Conservation (phyloP, 169 alveolate species). For the Cyclospora cayetanensis region DNA sequence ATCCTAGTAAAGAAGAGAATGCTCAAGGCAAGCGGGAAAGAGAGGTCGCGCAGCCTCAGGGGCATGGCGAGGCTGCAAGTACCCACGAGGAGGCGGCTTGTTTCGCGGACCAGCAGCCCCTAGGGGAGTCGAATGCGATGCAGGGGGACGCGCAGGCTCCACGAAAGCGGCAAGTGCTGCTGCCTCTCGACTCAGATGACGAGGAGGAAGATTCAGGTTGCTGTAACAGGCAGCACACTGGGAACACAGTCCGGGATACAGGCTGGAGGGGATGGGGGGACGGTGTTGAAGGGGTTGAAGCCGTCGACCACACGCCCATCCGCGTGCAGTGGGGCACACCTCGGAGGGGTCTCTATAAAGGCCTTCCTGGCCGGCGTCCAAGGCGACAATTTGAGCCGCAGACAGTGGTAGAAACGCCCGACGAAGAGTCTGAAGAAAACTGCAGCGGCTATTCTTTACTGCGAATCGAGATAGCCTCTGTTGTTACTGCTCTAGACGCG, state of each 20-base stretch:
- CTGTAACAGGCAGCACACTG: neutral
- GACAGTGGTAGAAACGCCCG: neutral
- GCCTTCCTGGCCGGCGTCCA: neutral
- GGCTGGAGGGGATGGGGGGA: neutral
- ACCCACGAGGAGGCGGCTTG: neutral
- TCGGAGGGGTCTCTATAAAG: neutral
- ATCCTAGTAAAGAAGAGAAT: neutral
- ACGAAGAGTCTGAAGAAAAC: neutral
- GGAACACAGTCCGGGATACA: neutral
- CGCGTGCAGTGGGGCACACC: constrained; percentile 9
- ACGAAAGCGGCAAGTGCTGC: neutral
- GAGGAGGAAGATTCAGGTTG: neutral
- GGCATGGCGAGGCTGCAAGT: neutral
- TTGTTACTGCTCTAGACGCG: constrained; percentile 49
- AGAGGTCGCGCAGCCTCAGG: neutral
- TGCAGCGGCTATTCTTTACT: neutral
- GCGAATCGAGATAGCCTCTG: constrained; percentile 12
- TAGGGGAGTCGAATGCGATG: neutral
- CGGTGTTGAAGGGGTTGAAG: neutral
- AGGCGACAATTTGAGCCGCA: neutral
- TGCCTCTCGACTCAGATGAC: neutral
- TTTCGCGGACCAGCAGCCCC: neutral
- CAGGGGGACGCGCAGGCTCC: too few relatives aligned
- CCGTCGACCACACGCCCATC: neutral
- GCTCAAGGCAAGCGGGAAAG: neutral